Percentiles rank a stretch among this genome's conserved stretches.
phyloP scores from a whole-genome alignment of 495 filamentous ascomycete genomes.

The Cercophora scortea region DNA sequence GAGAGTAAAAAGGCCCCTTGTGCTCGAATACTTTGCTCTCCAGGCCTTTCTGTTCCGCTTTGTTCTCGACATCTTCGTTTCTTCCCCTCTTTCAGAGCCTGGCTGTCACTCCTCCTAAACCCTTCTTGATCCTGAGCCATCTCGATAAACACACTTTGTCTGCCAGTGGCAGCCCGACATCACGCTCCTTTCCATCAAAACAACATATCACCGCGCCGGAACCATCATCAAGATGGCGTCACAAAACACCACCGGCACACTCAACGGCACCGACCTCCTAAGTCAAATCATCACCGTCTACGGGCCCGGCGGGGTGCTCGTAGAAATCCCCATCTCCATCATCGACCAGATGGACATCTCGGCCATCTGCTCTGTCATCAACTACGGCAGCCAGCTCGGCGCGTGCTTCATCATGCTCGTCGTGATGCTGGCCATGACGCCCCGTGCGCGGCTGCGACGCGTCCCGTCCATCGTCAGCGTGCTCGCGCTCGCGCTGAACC shows the following conservation, averaged over 20 bases:
- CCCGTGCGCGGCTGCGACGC: constrained; percentile 12
- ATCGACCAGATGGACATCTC: constrained; percentile 38
- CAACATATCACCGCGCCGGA: no score
- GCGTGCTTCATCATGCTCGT: constrained; percentile 61
- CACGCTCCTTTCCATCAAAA: no score
- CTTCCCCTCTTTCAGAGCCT: no score
- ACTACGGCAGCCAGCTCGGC: constrained; percentile 66
- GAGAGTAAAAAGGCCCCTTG: no score
- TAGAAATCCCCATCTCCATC: constrained; percentile 44
- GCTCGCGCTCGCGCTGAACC: constrained; percentile 39
- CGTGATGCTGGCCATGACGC: constrained; percentile 43
- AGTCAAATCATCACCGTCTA: constrained; percentile 51
- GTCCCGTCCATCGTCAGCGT: constrained; percentile 17
- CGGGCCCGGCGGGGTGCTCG: constrained; percentile 37
- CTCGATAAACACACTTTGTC: no score
- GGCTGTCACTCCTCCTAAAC: no score
- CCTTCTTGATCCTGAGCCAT: no score
- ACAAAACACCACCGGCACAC: background rate
- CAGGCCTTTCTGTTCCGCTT: no score
- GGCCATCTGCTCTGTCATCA: constrained; percentile 49
- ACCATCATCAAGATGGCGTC: constrained; percentile 1
- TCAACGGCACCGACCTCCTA: constrained; percentile 37
- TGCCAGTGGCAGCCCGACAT: no score
- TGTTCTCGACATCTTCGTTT: no score
- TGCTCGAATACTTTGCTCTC: no score